Percentiles rank a stretch among this genome's conserved stretches.
phyloP scores from a whole-genome alignment of 768 basidiomycete species.

The Collybia sordida region DNA sequence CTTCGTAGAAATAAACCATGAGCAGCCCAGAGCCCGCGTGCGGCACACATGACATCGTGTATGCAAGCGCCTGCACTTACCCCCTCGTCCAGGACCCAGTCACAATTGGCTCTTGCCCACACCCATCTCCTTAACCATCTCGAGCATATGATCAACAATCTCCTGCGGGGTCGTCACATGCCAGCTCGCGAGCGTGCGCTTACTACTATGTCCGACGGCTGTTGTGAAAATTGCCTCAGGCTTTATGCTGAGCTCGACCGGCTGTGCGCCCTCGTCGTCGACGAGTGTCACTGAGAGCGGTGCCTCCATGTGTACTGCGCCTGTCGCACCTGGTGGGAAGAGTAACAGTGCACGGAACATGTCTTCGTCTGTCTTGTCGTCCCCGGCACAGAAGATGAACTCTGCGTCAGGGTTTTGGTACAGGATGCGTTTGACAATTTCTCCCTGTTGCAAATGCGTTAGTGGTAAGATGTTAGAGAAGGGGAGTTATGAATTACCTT shows the following conservation, averaged over 20 bases:
- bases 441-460: constrained; percentile 48
- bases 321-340: constrained; percentile 47
- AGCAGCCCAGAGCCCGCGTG: not conserved
- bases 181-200: constrained; percentile 89
- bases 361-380: constrained; percentile 99
- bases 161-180: constrained; percentile 89
- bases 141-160: constrained; percentile 77
- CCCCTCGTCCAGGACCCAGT: not conserved
- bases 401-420: constrained; percentile 94
- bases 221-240: constrained; percentile 85
- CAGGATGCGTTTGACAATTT: constrained; percentile 93
- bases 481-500: constrained; percentile 57
- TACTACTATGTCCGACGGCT: constrained; percentile 87
- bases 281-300: constrained; percentile 56
- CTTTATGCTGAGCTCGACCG: constrained; percentile 61
- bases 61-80: not conserved
- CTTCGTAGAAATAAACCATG: no score
- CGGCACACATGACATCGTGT: not conserved
- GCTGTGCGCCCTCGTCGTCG: constrained; percentile 40
- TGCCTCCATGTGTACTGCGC: constrained; percentile 46
- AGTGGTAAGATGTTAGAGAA: not conserved
- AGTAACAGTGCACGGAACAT: constrained; percentile 92
- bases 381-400: constrained; percentile 96
- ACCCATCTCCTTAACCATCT: constrained; percentile 44
- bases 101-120: not conserved